Evolutionary conservation across 2,329 filamentous ascomycete genomes (phyloP).

Genomic region (Diplodia mutila): DNA sequence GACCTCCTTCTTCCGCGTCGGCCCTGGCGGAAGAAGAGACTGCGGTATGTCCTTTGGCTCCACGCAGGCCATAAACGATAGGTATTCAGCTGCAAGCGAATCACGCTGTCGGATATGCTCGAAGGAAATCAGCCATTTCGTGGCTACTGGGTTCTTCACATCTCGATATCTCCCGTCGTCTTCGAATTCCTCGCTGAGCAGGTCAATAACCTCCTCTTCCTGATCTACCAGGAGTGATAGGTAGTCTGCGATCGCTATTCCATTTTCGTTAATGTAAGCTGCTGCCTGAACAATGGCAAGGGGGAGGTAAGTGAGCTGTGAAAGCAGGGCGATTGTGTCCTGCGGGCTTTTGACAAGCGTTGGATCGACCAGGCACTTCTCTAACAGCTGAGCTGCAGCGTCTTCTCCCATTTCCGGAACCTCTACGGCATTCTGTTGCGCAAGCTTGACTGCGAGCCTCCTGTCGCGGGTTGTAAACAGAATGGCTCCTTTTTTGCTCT

Average conservation of each 20-base stretch:
- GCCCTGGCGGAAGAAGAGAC: constrained; percentile 36
- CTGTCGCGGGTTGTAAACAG: constrained; percentile 31
- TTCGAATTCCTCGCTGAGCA: constrained; percentile 40
- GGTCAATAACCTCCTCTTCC: constrained; percentile 35
- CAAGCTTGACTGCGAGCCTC: constrained; percentile 25
- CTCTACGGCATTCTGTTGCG: constrained; percentile 27
- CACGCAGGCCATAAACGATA: constrained; percentile 38
- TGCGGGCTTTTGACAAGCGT: constrained; percentile 34
- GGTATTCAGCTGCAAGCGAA: constrained; percentile 38
- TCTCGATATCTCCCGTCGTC: constrained; percentile 37
- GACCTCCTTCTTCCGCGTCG: constrained; percentile 29
- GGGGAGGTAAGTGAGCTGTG: constrained; percentile 29
- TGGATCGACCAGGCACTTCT: constrained; percentile 23
- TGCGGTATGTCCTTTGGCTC: constrained; percentile 34
- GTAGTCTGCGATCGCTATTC: constrained; percentile 27
- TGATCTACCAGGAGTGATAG: constrained; percentile 30
- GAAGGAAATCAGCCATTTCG: constrained; percentile 46
- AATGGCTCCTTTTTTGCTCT: constrained; percentile 27
- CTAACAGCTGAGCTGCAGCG: constrained; percentile 27
- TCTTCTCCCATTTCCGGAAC: constrained; percentile 25
- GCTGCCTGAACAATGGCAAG: constrained; percentile 29
- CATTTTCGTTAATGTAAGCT: constrained; percentile 41
- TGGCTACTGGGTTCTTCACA: constrained; percentile 40
- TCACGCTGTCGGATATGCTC: constrained; percentile 38
- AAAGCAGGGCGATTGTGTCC: too few species aligned